Conservation (phyloP, 1,139 yeast genomes). For the Nakaseomyces delphensis region DNA sequence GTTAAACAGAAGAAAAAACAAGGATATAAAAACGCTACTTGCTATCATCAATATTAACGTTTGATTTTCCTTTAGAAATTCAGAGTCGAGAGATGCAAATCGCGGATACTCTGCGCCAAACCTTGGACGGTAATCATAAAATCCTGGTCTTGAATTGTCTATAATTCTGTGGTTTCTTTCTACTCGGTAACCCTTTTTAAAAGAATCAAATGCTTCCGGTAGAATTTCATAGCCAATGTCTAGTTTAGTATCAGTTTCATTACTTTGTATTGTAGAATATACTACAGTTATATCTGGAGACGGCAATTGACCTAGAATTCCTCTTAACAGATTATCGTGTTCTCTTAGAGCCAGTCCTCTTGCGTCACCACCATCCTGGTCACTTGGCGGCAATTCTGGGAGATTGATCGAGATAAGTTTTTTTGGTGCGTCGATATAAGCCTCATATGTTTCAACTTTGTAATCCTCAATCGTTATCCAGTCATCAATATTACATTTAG, state of each 20-base stretch:
- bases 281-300: slow-evolving; percentile 57
- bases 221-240: slow-evolving; percentile 23
- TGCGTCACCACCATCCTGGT: not conserved
- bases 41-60: not conserved
- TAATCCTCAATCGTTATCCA: slow-evolving; percentile 18
- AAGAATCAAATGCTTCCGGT: slow-evolving; percentile 28
- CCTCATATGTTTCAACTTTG: slow-evolving; percentile 19
- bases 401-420: slow-evolving; percentile 52
- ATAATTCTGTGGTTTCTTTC: slow-evolving; percentile 46
- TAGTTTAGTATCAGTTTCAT: slow-evolving; percentile 13
- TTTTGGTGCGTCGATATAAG: slow-evolving; percentile 51
- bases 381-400: slow-evolving; percentile 32
- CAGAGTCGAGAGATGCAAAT: slow-evolving; percentile 17
- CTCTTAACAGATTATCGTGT: slow-evolving; percentile 46
- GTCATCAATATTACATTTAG: slow-evolving; percentile 13
- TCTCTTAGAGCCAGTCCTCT: not conserved
- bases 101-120: slow-evolving; percentile 10
- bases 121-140: slow-evolving; percentile 30
- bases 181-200: slow-evolving; percentile 39
- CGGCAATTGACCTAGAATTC: slow-evolving; percentile 54
- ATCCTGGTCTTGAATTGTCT: slow-evolving; percentile 30
- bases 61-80: slow-evolving; percentile 20
- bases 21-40: not conserved
- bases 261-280: slow-evolving; percentile 18
- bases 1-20: too few relatives aligned